Conservation (phyloP, 1,139 yeast species). For the Blastobotrys indianensis region DNA sequence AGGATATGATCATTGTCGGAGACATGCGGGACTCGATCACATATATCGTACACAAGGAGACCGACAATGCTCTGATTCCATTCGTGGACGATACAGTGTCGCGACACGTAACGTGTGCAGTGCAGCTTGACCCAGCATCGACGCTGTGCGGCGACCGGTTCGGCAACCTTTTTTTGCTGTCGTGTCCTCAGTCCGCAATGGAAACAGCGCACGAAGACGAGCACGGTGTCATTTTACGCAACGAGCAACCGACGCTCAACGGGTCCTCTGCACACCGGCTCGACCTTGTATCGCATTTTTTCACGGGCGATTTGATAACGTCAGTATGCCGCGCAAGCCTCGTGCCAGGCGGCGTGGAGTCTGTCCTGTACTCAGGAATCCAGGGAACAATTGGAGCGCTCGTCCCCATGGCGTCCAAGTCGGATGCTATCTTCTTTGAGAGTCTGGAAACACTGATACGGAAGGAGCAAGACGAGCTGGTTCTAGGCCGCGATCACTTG, state of each 20-base stretch:
- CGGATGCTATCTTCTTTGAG: conserved; percentile 57
- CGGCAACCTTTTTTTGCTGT: conserved; percentile 68
- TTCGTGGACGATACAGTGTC: conserved; percentile 66
- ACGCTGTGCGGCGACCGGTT: conserved; percentile 84
- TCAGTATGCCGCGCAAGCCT: conserved; percentile 51
- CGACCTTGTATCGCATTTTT: conserved; percentile 53
- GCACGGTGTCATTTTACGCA: conserved; percentile 24
- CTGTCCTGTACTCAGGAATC: conserved; percentile 64
- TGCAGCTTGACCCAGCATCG: conserved; percentile 66
- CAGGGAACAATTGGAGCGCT: conserved; percentile 77
- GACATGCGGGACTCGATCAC: conserved; percentile 63
- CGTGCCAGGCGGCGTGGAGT: conserved; percentile 57
- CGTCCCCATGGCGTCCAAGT: conserved; percentile 57
- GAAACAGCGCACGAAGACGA: conserved; percentile 47
- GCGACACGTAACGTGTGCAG: conserved; percentile 58
- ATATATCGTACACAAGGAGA: conserved; percentile 47
- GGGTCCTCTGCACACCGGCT: conserved; percentile 39
- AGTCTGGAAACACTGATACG: conserved; percentile 50
- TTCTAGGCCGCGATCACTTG: conserved; percentile 62
- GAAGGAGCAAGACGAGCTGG: conserved; percentile 34
- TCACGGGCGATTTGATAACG: conserved; percentile 65
- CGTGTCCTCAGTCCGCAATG: conserved; percentile 48
- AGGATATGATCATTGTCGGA: conserved; percentile 55
- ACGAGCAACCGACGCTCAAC: conserved; percentile 11
- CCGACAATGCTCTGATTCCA: conserved; percentile 49